phyloP scores from a whole-genome alignment of 306 rosid genomes.

The Canavalia gladiata region DNA sequence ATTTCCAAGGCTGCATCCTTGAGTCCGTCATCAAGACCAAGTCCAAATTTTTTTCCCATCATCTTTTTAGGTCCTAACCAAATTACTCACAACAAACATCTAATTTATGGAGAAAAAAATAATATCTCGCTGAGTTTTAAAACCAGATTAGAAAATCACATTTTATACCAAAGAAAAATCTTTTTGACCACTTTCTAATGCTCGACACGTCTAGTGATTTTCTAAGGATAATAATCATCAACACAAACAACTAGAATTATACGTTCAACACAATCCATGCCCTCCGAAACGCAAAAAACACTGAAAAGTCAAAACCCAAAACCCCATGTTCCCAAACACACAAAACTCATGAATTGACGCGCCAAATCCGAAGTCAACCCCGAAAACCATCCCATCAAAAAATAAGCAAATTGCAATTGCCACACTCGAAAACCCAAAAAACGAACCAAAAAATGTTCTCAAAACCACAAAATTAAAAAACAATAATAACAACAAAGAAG shows the following conservation, averaged over 20 bases:
- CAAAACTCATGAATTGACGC: constrained; percentile 48
- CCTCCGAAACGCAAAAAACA: not conserved
- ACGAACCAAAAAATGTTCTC: constrained; percentile 12
- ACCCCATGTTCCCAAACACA: constrained; percentile 18
- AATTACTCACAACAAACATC: not conserved
- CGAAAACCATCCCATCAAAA: constrained; percentile 37
- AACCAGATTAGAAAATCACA: constrained; percentile 2
- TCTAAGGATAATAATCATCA: constrained; percentile 1
- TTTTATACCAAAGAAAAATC: not conserved
- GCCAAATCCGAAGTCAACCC: constrained; percentile 71
- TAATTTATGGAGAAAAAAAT: not conserved
- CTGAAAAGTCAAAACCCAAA: constrained; percentile 18
- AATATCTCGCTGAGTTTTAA: not conserved
- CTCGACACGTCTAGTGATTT: not conserved
- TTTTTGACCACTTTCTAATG: not conserved
- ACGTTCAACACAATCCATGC: constrained; percentile 20
- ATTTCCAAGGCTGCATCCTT: not conserved
- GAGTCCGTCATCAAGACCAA: not conserved
- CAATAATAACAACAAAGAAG: not conserved
- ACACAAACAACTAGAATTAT: constrained; percentile 10
- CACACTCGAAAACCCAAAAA: constrained; percentile 18
- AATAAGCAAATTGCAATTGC: constrained; percentile 31
- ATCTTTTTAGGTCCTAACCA: not conserved
- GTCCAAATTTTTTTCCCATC: not conserved
- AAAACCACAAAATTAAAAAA: constrained; percentile 15